Base-by-base conservation (phyloP, 2,329 filamentous ascomycete genomes). In the Coleophoma crateriformis region DNA sequence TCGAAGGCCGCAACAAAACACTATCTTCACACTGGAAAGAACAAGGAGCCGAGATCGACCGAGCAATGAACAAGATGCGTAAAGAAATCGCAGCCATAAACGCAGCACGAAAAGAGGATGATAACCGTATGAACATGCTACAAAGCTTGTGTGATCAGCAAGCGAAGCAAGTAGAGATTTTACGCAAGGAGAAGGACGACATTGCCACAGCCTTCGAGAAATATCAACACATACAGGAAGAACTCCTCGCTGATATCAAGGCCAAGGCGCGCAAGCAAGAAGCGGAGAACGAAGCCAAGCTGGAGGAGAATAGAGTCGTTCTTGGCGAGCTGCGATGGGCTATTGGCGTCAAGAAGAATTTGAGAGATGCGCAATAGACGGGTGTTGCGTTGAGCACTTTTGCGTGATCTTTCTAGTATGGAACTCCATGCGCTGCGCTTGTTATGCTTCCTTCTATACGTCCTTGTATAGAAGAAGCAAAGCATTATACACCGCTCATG, bases 121-220 rank as follows among this genome's bases (percentile, higher is more conserved):
- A 84, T 58, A 76, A 78, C 61, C 81, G 77, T 67, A 82, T 87
- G 57, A 75, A 71, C 53, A 81, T 79, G 33, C 71, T 90, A 46
- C 76, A 82, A 46, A 82, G 87, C 51, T 74, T 90, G 33, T 85
- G 81, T 63, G 85, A 89, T 55, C 86, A 90, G 67, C 82, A 89
- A 63, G 79, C 87, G 55, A 76, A 78, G 60, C 87, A 88, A 58
- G 77, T 87, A 51, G 77, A 79, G 50, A 73, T 80, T 51, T 69
- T 84, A 20, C 68, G 70, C 50, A 73, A 76, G 45, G 77, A 86
- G 59, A 87, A 88, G 60, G 76, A 79, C 27, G 77, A 78, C 14
- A 81, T 90, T 51, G 67, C 69, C 14, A 68, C 68, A 43, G 70
- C 79, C 55, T 87, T 87, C 67, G 78, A 81, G 45, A 71, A 71